Conservation (phyloP, 176 grass and related monocot species). For the bread wheat (Triticum aestivum) region IWGSC_CS_RefSeq_v2.1 NC_057801.1:148274568-148275067, state of each 20-base stretch:
- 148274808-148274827: background rate
- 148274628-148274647: too few species aligned
- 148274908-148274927: background rate
- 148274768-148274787: background rate
- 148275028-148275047: background rate
- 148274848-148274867: background rate
- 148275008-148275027: background rate
- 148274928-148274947: background rate
- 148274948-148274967: background rate
- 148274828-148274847: background rate
- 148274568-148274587: too few species aligned
- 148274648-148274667: too few species aligned
- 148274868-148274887: background rate
- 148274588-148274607: too few species aligned
- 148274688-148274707: too few species aligned
- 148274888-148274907: background rate
- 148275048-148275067: background rate
- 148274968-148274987: background rate
- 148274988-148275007: too few species aligned
- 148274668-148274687: too few species aligned
- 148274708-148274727: background rate
- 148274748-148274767: background rate
- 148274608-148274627: too few species aligned
- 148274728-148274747: background rate
- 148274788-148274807: background rate